Percentiles rank a stretch among this genome's conserved stretches.
These are phyloP conservation scores for Thraustotheca clavata DNA, from an alignment of 352 stramenopile genomes.

Conservation along the genomic window DNA sequence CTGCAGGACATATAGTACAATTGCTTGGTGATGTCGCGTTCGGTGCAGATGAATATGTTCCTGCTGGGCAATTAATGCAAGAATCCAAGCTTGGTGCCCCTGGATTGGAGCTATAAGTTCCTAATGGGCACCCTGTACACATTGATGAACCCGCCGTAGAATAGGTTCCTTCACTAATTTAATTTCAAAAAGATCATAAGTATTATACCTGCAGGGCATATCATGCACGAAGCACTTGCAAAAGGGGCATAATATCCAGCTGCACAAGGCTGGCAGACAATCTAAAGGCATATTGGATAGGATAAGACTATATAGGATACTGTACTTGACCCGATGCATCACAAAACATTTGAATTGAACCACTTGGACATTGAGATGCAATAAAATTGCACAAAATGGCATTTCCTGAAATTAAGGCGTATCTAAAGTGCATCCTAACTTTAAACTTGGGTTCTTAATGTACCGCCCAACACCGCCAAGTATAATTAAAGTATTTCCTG, in stretches of 20 bases:
- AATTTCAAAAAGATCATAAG: neutral
- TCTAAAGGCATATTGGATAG: neutral
- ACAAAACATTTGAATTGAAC: slow-evolving; percentile 5
- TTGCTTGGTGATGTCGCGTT: neutral
- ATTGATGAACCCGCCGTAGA: neutral
- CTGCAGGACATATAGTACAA: neutral
- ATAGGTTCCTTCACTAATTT: slow-evolving; percentile 7
- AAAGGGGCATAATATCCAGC: slow-evolving; percentile 1
- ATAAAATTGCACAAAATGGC: slow-evolving; percentile 7
- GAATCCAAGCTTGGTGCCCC: neutral
- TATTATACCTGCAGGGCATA: slow-evolving; percentile 1
- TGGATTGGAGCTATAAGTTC: neutral
- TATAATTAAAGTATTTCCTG: neutral
- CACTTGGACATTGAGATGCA: neutral
- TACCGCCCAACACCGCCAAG: slow-evolving; percentile 14
- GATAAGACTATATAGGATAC: neutral
- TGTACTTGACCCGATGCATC: slow-evolving; percentile 7
- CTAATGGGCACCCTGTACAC: slow-evolving; percentile 6
- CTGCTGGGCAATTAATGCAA: neutral
- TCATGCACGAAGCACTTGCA: neutral
- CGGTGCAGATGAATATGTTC: neutral
- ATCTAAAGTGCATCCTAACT: neutral
- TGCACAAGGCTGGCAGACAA: slow-evolving; percentile 8
- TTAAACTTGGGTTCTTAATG: neutral
- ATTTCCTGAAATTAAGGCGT: neutral